Conservation (phyloP, 192 early-diverging fungal species). For the Physocladia obscura region DNA sequence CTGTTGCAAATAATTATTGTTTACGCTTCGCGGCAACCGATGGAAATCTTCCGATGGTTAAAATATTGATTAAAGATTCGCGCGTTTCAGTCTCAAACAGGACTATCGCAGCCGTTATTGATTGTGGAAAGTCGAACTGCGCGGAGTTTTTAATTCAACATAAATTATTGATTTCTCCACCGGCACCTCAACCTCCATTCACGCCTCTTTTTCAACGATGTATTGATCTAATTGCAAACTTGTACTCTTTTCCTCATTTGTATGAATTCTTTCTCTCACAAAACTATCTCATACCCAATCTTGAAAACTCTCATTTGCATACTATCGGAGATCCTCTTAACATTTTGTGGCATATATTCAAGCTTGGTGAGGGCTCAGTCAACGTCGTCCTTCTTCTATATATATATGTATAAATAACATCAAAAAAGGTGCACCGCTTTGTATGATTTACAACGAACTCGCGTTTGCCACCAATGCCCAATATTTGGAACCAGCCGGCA, state of each 20-base stretch:
- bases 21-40: not conserved
- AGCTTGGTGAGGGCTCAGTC: conserved; percentile 23
- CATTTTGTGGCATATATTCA: conserved; percentile 49
- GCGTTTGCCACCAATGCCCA: conserved; percentile 25
- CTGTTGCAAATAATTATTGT: not conserved
- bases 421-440: conserved; percentile 43
- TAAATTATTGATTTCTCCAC: too few relatives aligned
- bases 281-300: conserved; percentile 28
- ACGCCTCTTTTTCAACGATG: conserved; percentile 50
- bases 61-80: too few relatives aligned
- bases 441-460: conserved; percentile 50
- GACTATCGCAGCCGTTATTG: too few relatives aligned
- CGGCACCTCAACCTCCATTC: too few relatives aligned
- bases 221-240: conserved; percentile 47
- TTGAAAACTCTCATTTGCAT: not conserved
- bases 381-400: too few relatives aligned
- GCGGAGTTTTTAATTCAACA: too few relatives aligned
- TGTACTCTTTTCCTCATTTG: conserved; percentile 50
- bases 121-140: too few relatives aligned
- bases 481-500: conserved; percentile 38
- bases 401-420: too few relatives aligned
- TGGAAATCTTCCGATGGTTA: not conserved
- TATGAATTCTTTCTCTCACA: conserved; percentile 58
- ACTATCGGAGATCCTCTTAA: conserved; percentile 40
- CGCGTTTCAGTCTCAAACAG: too few relatives aligned